phyloP scores from a whole-genome alignment of 2,329 filamentous ascomycete species.

The Pestalotiopsis sp. region DNA sequence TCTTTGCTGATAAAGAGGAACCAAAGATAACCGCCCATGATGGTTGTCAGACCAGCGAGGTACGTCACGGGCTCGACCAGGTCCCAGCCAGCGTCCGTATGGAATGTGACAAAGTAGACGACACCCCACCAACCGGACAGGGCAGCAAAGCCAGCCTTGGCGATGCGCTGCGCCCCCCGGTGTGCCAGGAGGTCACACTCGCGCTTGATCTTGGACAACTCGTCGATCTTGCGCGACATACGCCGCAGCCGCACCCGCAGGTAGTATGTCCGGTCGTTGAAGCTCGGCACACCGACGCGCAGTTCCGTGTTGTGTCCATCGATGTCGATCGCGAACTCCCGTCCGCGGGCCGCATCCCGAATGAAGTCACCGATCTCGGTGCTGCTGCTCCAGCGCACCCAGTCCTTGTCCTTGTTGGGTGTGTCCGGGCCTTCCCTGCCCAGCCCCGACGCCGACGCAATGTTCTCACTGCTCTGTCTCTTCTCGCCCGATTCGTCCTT shows the following conservation, averaged over 20 bases:
- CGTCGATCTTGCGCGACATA: slow-evolving; percentile 66
- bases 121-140: slow-evolving; percentile 78
- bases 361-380: slow-evolving; percentile 96
- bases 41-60: slow-evolving; percentile 78
- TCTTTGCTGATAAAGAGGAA: slow-evolving; percentile 92
- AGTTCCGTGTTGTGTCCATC: slow-evolving; percentile 68
- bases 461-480: slow-evolving; percentile 39
- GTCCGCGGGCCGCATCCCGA: slow-evolving; percentile 79
- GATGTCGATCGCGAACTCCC: slow-evolving; percentile 83
- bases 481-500: slow-evolving; percentile 51
- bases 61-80: slow-evolving; percentile 91
- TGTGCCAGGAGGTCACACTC: slow-evolving; percentile 81
- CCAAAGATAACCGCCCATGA: slow-evolving; percentile 91
- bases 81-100: slow-evolving; percentile 84
- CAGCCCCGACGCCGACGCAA: slow-evolving; percentile 70
- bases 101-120: slow-evolving; percentile 72
- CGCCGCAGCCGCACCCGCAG: slow-evolving; percentile 75
- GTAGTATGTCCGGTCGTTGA: slow-evolving; percentile 88
- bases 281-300: slow-evolving; percentile 79
- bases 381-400: slow-evolving; percentile 84
- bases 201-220: slow-evolving; percentile 72
- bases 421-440: slow-evolving; percentile 59
- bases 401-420: slow-evolving; percentile 52
- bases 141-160: slow-evolving; percentile 74
- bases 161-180: slow-evolving; percentile 73